Evolutionary conservation across 441 rosid genomes (phyloP).

Genomic region (Raphanus hybrid): DNA sequence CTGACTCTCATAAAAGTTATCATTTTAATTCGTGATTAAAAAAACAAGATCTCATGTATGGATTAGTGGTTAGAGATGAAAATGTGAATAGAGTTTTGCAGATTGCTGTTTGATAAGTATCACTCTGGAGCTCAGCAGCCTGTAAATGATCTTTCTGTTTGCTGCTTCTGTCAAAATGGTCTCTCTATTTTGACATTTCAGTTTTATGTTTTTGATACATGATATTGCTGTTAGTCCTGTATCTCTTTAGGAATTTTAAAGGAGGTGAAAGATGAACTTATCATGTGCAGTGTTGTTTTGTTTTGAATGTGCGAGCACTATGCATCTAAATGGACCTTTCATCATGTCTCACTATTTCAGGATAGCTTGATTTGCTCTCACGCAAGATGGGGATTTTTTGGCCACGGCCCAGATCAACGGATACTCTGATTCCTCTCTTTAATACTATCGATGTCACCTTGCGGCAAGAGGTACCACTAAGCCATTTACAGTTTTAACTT

Average conservation of each 20-base stretch:
- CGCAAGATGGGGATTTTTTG: no score
- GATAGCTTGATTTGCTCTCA: no score
- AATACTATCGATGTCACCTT: no score
- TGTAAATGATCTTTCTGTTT: constrained; percentile 15
- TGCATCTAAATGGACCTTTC: constrained; percentile 23
- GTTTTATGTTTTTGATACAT: background rate
- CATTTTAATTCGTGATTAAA: background rate
- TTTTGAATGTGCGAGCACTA: constrained; percentile 54
- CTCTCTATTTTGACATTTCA: background rate
- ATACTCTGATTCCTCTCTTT: no score
- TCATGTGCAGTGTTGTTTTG: constrained; percentile 21
- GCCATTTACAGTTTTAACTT: no score
- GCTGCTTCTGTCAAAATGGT: background rate
- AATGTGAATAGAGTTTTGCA: background rate
- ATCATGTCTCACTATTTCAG: no score
- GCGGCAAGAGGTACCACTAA: no score
- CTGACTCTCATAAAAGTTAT: background rate
- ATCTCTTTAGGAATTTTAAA: constrained; percentile 1
- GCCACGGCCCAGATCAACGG: no score
- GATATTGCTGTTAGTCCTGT: background rate
- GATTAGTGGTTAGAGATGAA: background rate
- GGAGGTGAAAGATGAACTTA: constrained; percentile 14
- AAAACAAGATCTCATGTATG: background rate
- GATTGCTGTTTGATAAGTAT: no score
- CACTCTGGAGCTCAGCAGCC: no score